A percentile compares a stretch with the other conserved stretches of the same genome.
Evolutionary conservation across 345 rosid species (phyloP).

Genomic region (Limnanthes douglasii): DNA sequence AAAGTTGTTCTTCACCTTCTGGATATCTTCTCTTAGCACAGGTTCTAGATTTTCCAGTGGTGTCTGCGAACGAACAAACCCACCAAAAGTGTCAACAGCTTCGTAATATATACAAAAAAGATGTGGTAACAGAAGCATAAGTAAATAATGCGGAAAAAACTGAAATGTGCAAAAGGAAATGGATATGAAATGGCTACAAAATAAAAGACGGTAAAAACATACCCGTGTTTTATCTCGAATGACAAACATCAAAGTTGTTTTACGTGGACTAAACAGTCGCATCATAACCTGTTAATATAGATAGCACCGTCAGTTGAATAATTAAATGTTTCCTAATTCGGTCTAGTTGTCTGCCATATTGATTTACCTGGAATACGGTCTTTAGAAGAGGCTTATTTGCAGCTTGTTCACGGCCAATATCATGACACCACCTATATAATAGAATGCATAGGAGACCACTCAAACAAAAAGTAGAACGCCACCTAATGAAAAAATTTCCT

Average conservation of each 20-base stretch:
- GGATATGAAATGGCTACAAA: neutral
- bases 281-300: conserved; percentile 75
- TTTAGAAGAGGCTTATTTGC: conserved; percentile 97
- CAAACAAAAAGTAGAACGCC: conserved; percentile 2
- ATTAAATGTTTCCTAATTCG: conserved; percentile 2
- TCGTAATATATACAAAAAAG: conserved; percentile 1
- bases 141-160: neutral
- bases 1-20: conserved; percentile 39
- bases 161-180: neutral
- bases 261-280: conserved; percentile 98
- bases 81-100: conserved; percentile 8
- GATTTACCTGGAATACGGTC: conserved; percentile 91
- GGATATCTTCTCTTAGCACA: conserved; percentile 89
- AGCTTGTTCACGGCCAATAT: conserved; percentile 99
- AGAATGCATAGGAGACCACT: conserved; percentile 9
- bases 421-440: conserved; percentile 93
- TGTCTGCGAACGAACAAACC: conserved; percentile 40
- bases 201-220: conserved; percentile 10
- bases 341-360: conserved; percentile 7
- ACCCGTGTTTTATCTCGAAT: conserved; percentile 98
- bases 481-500: neutral
- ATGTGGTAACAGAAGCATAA: neutral
- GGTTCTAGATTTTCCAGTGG: conserved; percentile 95
- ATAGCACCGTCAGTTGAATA: too few relatives aligned
- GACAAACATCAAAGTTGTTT: conserved; percentile 96